These are phyloP conservation scores for Jackrogersella minutella DNA, from an alignment of 495 filamentous ascomycete species.

Conservation along the genomic window DNA sequence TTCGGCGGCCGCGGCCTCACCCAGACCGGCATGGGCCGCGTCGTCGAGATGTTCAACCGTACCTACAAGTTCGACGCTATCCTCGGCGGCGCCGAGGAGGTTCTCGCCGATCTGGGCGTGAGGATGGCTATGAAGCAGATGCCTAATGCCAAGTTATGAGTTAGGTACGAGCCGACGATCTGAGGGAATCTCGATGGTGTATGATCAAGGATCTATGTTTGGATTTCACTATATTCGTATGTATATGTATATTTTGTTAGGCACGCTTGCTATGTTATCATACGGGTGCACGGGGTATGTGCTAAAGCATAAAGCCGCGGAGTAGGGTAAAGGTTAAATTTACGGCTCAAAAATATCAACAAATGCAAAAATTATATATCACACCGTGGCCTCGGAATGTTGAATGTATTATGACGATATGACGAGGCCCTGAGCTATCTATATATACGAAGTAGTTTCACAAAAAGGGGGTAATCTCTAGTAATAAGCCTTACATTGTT, in stretches of 20 bases:
- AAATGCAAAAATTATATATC: not conserved
- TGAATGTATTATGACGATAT: constrained; percentile 26
- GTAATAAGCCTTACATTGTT: constrained; percentile 7
- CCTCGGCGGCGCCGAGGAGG: constrained; percentile 84
- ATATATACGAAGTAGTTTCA: constrained; percentile 6
- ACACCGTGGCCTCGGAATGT: constrained; percentile 27
- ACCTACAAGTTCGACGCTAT: constrained; percentile 93
- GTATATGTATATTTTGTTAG: constrained; percentile 2
- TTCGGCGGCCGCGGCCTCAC: constrained; percentile 85
- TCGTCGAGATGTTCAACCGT: constrained; percentile 82
- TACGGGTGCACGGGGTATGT: not conserved
- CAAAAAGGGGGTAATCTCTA: not conserved
- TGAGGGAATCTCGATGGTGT: not conserved
- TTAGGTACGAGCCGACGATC: not conserved
- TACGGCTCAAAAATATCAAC: not conserved
- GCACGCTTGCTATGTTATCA: constrained; percentile 3
- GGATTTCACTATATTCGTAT: too few relatives aligned
- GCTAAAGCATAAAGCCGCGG: constrained; percentile 22
- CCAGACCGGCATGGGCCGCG: constrained; percentile 80
- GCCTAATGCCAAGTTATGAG: constrained; percentile 81
- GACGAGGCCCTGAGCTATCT: constrained; percentile 21
- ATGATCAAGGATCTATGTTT: not conserved
- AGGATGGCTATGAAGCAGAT: constrained; percentile 83
- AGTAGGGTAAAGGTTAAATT: constrained; percentile 23
- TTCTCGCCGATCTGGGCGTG: constrained; percentile 82